Evolutionary conservation across 495 filamentous ascomycete species (phyloP).

Genomic region (Neurospora sp.): DNA sequence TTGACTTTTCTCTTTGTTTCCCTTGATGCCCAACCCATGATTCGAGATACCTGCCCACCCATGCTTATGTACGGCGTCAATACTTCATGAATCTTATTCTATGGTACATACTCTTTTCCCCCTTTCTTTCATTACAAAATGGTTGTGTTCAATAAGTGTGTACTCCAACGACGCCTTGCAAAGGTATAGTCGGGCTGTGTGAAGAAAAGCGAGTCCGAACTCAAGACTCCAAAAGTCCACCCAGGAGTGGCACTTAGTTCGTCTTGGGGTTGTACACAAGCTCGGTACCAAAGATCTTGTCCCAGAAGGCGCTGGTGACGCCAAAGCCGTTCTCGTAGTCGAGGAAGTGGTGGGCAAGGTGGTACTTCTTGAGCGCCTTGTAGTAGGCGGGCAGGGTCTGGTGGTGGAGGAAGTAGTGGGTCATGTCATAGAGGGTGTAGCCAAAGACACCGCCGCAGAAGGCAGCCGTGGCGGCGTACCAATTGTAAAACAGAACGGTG

Average conservation of each 20-base stretch:
- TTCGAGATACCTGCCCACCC: background rate
- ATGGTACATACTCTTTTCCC: background rate
- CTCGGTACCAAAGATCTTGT: constrained; percentile 82
- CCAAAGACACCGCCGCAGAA: constrained; percentile 91
- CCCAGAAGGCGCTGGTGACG: constrained; percentile 98
- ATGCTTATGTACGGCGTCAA: background rate
- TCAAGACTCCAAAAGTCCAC: background rate
- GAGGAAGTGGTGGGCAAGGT: constrained; percentile 91
- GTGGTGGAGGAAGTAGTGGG: constrained; percentile 99
- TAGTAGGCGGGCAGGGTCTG: constrained; percentile 83
- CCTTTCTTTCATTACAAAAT: background rate
- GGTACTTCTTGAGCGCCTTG: constrained; percentile 86
- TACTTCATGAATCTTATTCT: background rate
- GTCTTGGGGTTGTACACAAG: constrained; percentile 48
- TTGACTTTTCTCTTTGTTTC: background rate
- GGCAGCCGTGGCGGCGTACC: constrained; percentile 63
- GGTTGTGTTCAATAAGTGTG: background rate
- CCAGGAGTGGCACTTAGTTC: constrained; percentile 28
- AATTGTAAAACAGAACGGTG: constrained; percentile 71
- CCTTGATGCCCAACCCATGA: background rate
- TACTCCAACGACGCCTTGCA: background rate
- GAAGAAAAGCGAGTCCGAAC: background rate
- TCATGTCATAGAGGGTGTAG: constrained; percentile 92
- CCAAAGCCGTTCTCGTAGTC: constrained; percentile 98
- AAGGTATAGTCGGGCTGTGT: background rate